phyloP scores from a whole-genome alignment of 768 basidiomycete species.

The Ramaria sp. region DNA sequence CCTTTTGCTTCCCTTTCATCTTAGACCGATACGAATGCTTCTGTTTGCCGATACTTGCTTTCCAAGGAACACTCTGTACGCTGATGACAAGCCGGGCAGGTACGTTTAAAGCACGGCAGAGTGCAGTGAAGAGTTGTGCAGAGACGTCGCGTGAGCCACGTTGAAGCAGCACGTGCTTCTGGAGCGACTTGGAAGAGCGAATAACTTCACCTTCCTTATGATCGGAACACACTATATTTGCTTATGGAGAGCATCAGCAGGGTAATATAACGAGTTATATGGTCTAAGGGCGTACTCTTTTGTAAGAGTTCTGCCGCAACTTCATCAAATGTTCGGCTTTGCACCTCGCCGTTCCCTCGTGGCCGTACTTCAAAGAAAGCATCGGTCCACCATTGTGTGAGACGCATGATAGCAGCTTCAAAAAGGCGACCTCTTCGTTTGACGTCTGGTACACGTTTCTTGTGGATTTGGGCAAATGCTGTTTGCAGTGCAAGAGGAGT shows the following conservation, averaged over 20 bases:
- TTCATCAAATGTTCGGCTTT: constrained; percentile 68
- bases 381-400: constrained; percentile 78
- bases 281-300: constrained; percentile 16
- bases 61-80: constrained; percentile 89
- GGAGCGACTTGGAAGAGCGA: constrained; percentile 71
- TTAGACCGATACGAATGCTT: constrained; percentile 29
- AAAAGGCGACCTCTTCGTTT: constrained; percentile 80
- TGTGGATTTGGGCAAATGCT: constrained; percentile 72
- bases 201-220: constrained; percentile 52
- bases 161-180: constrained; percentile 83
- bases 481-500: constrained; percentile 74
- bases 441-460: constrained; percentile 69
- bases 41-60: constrained; percentile 51
- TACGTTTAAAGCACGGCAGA: constrained; percentile 78
- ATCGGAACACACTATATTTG: constrained; percentile 24
- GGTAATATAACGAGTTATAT: constrained; percentile 17
- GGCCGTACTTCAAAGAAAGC: constrained; percentile 55
- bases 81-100: constrained; percentile 84
- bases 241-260: constrained; percentile 30
- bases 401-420: constrained; percentile 62
- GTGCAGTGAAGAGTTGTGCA: constrained; percentile 83
- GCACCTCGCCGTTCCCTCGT: constrained; percentile 47
- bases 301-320: constrained; percentile 31
- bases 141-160: constrained; percentile 77
- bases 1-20: constrained; percentile 19